Evolutionary conservation across 306 rosid genomes (phyloP).

Genomic region (Cucurbita ficifolia): DNA sequence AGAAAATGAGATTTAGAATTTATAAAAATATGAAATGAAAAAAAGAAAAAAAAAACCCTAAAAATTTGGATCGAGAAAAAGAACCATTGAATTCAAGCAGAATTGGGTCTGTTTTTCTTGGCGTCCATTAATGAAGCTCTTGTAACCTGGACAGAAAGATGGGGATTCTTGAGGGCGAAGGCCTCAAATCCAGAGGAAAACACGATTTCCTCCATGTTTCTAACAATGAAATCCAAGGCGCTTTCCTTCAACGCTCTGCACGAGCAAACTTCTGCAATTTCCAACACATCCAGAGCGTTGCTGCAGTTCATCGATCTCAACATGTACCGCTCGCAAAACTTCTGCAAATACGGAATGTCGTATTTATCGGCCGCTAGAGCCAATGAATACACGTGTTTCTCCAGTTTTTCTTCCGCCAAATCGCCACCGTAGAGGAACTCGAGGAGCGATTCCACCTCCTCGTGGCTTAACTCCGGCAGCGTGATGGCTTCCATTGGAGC

Average conservation of each 20-base stretch:
- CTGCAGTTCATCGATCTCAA: slow-evolving; percentile 19
- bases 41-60: no score
- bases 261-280: slow-evolving; percentile 53
- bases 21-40: no score
- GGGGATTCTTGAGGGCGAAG: slow-evolving; percentile 61
- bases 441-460: slow-evolving; percentile 43
- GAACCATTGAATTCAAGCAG: neutral
- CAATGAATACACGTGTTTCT: slow-evolving; percentile 40
- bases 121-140: slow-evolving; percentile 34
- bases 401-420: slow-evolving; percentile 31
- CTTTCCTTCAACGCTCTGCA: slow-evolving; percentile 28
- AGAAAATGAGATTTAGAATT: no score
- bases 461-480: slow-evolving; percentile 40
- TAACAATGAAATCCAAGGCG: slow-evolving; percentile 37
- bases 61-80: no score
- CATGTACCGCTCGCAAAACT: slow-evolving; percentile 46
- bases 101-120: slow-evolving; percentile 7
- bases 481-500: slow-evolving; percentile 27
- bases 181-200: slow-evolving; percentile 34
- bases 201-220: slow-evolving; percentile 34
- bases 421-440: slow-evolving; percentile 62
- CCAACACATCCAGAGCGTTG: slow-evolving; percentile 47
- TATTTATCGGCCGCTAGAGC: slow-evolving; percentile 74
- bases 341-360: slow-evolving; percentile 36
- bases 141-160: slow-evolving; percentile 45